Percentiles rank a stretch among this genome's conserved stretches.
Conservation (phyloP, 2,329 filamentous ascomycete genomes). For the Ascosphaera pollenicola region DNA sequence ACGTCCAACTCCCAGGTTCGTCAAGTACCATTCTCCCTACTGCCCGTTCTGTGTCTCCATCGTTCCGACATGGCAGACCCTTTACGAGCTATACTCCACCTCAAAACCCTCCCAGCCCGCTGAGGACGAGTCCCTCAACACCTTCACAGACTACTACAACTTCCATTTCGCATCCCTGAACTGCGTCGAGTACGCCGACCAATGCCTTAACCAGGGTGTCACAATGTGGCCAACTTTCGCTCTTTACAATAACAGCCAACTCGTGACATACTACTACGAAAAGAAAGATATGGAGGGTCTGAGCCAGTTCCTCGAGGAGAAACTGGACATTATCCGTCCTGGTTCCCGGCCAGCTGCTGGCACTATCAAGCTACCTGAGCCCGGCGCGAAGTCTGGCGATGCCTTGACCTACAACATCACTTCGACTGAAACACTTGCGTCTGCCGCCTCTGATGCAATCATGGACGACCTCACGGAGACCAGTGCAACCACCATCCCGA, state of each 20-base stretch:
- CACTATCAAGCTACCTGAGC: constrained; percentile 46
- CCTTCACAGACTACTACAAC: constrained; percentile 66
- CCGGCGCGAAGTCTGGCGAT: constrained; percentile 36
- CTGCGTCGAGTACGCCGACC: constrained; percentile 61
- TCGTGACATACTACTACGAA: constrained; percentile 41
- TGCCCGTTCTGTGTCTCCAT: constrained; percentile 54
- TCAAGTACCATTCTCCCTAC: constrained; percentile 30
- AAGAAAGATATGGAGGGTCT: constrained; percentile 43
- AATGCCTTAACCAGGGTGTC: constrained; percentile 49
- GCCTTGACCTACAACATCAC: too few species aligned
- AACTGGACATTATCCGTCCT: constrained; percentile 56
- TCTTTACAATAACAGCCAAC: constrained; percentile 58
- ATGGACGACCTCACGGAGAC: too few species aligned
- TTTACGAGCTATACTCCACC: constrained; percentile 75
- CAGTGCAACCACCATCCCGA: too few species aligned
- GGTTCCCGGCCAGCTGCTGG: constrained; percentile 51
- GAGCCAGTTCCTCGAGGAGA: constrained; percentile 50
- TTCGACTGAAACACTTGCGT: too few species aligned
- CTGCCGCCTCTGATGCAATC: too few species aligned
- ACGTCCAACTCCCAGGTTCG: constrained; percentile 19
- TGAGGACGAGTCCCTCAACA: constrained; percentile 30
- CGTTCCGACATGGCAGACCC: constrained; percentile 70
- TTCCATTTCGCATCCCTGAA: constrained; percentile 75
- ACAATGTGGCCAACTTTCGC: constrained; percentile 52
- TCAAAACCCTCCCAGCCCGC: constrained; percentile 25